A percentile compares a stretch with the other conserved stretches of the same genome.
phyloP scores from a whole-genome alignment of 2,329 filamentous ascomycete genomes.

The Fusarium concolor region DNA sequence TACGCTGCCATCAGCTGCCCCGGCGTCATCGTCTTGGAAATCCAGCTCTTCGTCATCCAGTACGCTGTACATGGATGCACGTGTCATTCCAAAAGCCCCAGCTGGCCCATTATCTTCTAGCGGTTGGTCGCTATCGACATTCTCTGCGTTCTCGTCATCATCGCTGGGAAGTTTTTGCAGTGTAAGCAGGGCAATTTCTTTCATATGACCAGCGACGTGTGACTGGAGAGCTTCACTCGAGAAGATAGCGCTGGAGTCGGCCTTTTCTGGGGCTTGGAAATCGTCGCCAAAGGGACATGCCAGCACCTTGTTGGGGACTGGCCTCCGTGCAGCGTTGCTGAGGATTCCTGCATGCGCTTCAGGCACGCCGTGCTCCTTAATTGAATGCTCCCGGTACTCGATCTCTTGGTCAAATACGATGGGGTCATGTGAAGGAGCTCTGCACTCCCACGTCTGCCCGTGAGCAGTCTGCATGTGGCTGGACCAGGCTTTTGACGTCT shows the following conservation, averaged over 20 bases:
- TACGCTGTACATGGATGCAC: neutral
- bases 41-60: neutral
- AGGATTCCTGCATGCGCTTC: neutral
- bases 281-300: constrained; percentile 3
- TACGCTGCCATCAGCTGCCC: neutral
- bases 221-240: neutral
- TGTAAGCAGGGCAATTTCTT: neutral
- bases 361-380: neutral
- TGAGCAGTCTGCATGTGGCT: neutral
- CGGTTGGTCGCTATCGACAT: neutral
- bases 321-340: neutral
- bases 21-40: neutral
- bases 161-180: neutral
- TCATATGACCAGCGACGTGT: constrained; percentile 3
- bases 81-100: neutral
- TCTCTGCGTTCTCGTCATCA: neutral
- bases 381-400: too few relatives aligned
- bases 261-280: neutral
- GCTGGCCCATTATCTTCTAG: neutral
- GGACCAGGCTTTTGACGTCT: constrained; percentile 2
- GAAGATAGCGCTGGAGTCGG: neutral
- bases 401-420: neutral
- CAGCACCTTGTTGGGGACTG: neutral
- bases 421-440: neutral
- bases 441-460: neutral